Conservation (phyloP, 2,329 filamentous ascomycete genomes). For the Boeremia exigua region DNA sequence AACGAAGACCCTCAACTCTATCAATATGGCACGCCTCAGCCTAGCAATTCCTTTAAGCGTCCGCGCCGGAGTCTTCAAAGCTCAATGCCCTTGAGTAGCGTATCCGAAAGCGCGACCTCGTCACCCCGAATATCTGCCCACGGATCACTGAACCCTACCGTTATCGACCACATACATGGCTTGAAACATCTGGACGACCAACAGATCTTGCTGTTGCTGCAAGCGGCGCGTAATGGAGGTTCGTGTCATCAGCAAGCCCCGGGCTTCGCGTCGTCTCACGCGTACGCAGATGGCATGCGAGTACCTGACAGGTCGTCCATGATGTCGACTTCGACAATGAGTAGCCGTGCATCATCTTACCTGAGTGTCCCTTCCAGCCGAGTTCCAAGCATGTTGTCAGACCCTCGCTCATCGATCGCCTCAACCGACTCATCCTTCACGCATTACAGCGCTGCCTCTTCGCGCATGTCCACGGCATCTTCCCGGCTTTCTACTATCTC, state of each 20-base stretch:
- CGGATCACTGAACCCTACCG: conserved; percentile 42
- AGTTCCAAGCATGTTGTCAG: conserved; percentile 47
- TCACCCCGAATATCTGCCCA: conserved; percentile 45
- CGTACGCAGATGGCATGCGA: conserved; percentile 43
- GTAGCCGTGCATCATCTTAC: conserved; percentile 46
- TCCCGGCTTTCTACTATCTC: conserved; percentile 47
- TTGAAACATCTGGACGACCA: conserved; percentile 50
- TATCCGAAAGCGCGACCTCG: conserved; percentile 45
- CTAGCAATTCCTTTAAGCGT: conserved; percentile 46
- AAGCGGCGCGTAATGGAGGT: conserved; percentile 49
- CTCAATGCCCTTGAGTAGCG: conserved; percentile 45
- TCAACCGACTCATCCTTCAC: conserved; percentile 48
- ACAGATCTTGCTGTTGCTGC: conserved; percentile 46
- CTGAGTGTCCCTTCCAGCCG: conserved; percentile 47
- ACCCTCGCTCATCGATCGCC: conserved; percentile 46
- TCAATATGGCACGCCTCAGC: conserved; percentile 45
- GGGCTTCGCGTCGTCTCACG: conserved; percentile 28
- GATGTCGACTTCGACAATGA: conserved; percentile 39
- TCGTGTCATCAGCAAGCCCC: conserved; percentile 22
- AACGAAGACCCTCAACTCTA: conserved; percentile 47
- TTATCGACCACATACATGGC: conserved; percentile 49
- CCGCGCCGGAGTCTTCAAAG: conserved; percentile 47
- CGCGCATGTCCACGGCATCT: conserved; percentile 46
- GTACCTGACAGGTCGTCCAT: conserved; percentile 46
- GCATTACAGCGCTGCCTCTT: conserved; percentile 47